phyloP scores from a whole-genome alignment of 768 basidiomycete species.

The Rhodotorula graminis region DNA sequence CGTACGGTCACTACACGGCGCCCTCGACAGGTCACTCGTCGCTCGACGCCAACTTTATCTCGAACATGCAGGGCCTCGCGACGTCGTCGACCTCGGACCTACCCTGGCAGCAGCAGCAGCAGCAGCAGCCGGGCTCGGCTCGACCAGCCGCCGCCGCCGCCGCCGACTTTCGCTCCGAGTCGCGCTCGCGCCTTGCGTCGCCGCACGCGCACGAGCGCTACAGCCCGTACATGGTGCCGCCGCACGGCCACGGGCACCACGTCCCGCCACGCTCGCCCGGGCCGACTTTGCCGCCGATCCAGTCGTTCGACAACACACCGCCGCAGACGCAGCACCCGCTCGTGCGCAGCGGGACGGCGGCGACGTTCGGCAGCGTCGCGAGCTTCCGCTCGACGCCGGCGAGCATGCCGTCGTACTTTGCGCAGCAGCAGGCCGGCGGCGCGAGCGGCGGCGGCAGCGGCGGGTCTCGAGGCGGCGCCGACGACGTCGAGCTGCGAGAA shows the following conservation, averaged over 20 bases:
- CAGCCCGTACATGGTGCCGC: constrained; percentile 17
- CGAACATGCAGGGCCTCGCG: constrained; percentile 30
- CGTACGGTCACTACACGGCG: constrained; percentile 18
- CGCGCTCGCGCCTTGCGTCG: constrained; percentile 13
- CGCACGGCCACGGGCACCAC: neutral
- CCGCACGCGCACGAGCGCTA: constrained; percentile 21
- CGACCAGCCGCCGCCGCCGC: neutral
- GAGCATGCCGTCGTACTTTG: constrained; percentile 29
- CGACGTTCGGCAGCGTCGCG: constrained; percentile 9
- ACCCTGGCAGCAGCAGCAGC: constrained; percentile 13
- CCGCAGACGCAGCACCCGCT: constrained; percentile 16
- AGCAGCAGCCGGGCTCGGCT: no score
- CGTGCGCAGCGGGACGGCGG: neutral
- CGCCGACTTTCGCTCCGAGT: constrained; percentile 2
- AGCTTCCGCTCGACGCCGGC: constrained; percentile 28
- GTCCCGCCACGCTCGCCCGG: constrained; percentile 12
- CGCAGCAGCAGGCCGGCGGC: neutral
- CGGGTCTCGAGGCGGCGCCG: no score
- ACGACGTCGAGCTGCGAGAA: neutral
- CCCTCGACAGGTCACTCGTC: constrained; percentile 38
- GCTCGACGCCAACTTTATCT: constrained; percentile 27
- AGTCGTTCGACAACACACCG: constrained; percentile 32
- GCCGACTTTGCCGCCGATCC: constrained; percentile 34
- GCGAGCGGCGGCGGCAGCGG: neutral
- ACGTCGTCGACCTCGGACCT: constrained; percentile 21